Conservation (phyloP, 2,329 filamentous ascomycete species). For the Penicillium olsonii region DNA sequence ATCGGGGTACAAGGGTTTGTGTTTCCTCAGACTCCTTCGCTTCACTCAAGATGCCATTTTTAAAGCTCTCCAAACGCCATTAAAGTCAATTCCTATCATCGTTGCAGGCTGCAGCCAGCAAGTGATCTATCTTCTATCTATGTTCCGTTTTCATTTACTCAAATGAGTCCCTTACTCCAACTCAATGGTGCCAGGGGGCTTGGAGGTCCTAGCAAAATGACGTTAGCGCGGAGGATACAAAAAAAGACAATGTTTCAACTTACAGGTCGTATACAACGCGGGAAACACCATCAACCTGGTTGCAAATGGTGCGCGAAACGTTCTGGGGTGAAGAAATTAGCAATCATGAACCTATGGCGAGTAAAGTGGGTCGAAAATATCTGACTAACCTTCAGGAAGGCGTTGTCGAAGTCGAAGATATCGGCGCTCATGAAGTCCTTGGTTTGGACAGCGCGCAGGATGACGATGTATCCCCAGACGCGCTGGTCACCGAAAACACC, state of each 20-base stretch:
- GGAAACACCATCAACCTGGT: conserved; percentile 72
- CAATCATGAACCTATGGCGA: no score
- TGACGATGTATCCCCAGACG: conserved; percentile 49
- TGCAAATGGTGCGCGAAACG: conserved; percentile 69
- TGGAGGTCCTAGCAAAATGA: conserved; percentile 7
- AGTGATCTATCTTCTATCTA: no score
- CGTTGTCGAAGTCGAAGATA: conserved; percentile 65
- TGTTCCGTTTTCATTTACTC: no score
- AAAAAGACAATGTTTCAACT: no score
- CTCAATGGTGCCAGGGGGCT: conserved; percentile 29
- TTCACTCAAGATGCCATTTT: no score
- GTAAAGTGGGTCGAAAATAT: no score
- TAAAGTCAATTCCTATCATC: no score
- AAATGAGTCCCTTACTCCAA: conserved; percentile 19
- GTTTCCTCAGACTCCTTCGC: no score
- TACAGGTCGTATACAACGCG: conserved; percentile 67
- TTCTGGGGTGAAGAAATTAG: conserved; percentile 20
- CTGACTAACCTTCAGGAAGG: conserved; percentile 58
- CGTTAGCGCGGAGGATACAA: no score
- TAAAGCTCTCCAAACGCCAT: no score
- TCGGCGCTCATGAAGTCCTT: conserved; percentile 76
- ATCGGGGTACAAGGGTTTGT: no score
- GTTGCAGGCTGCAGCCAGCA: no score
- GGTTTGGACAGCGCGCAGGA: conserved; percentile 55
- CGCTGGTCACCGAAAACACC: conserved; percentile 63